Evolutionary conservation across 495 filamentous ascomycete species (phyloP).

Genomic region (Penicillium maclennaniae): DNA sequence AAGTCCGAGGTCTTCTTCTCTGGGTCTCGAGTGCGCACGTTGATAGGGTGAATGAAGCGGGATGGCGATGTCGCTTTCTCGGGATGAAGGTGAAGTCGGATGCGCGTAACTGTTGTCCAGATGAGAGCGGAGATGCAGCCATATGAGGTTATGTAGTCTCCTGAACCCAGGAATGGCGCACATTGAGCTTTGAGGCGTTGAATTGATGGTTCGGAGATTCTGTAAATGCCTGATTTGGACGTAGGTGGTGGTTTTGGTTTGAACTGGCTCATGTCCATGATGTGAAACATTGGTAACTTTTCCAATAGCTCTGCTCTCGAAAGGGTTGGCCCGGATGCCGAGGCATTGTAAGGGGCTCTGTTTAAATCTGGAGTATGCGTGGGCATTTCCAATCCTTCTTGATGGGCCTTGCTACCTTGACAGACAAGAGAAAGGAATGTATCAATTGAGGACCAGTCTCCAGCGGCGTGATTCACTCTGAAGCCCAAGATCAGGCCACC

Average conservation of each 20-base stretch:
- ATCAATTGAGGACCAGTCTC: conserved; percentile 27
- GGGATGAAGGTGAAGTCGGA: conserved; percentile 15
- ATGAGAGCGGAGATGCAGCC: conserved; percentile 25
- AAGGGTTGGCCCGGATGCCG: background rate
- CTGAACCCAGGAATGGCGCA: conserved; percentile 4
- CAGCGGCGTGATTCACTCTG: conserved; percentile 19
- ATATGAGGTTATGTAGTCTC: conserved; percentile 25
- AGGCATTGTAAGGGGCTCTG: conserved; percentile 17
- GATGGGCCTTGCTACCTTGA: conserved; percentile 19
- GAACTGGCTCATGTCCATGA: conserved; percentile 17
- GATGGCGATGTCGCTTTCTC: conserved; percentile 9
- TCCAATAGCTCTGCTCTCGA: conserved; percentile 11
- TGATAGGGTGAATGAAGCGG: conserved; percentile 20
- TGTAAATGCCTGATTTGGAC: conserved; percentile 15
- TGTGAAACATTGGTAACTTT: conserved; percentile 11
- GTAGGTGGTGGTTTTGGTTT: conserved; percentile 7
- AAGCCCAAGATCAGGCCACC: conserved; percentile 23
- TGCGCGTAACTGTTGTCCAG: conserved; percentile 21
- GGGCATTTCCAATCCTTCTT: conserved; percentile 11
- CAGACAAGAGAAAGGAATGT: conserved; percentile 23
- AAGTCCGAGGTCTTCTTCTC: conserved; percentile 11
- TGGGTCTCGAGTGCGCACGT: conserved; percentile 22
- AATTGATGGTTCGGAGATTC: conserved; percentile 10
- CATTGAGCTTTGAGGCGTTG: conserved; percentile 17
- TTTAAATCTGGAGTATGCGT: conserved; percentile 20